phyloP scores from a whole-genome alignment of 768 basidiomycete species.

The Brasilioporus rufonigricans region DNA sequence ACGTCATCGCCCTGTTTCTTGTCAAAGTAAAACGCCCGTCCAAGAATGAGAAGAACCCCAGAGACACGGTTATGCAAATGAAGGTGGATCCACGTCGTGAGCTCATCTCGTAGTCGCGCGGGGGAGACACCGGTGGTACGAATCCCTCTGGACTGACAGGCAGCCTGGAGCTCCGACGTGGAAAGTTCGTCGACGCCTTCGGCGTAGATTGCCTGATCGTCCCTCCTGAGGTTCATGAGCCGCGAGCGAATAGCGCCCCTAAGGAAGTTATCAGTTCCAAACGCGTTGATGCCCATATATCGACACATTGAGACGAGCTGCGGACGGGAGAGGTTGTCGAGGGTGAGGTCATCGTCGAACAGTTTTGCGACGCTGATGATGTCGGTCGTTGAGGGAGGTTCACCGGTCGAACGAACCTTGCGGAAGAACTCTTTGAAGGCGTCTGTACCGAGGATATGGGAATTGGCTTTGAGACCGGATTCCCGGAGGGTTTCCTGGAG shows the following conservation, averaged over 20 bases:
- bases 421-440: constrained; percentile 99
- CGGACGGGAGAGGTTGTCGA: constrained; percentile 97
- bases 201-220: constrained; percentile 87
- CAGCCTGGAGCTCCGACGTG: constrained; percentile 87
- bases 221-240: constrained; percentile 77
- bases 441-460: constrained; percentile 90
- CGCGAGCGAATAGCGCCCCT: constrained; percentile 86
- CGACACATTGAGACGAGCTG: constrained; percentile 96
- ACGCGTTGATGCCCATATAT: constrained; percentile 98
- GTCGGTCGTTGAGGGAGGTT: constrained; percentile 84
- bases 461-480: constrained; percentile 87
- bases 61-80: constrained; percentile 90
- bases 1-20: constrained; percentile 68
- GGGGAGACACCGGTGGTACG: constrained; percentile 86
- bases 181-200: constrained; percentile 92
- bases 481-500: constrained; percentile 96
- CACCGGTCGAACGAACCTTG: constrained; percentile 95
- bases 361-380: constrained; percentile 94
- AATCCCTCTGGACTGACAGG: constrained; percentile 93
- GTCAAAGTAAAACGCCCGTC: constrained; percentile 93
- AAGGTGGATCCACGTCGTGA: constrained; percentile 88
- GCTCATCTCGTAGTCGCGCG: constrained; percentile 83
- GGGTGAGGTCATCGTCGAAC: constrained; percentile 96
- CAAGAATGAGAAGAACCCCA: constrained; percentile 92
- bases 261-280: constrained; percentile 98